Conservation (phyloP, 164 flowering plant species). For the Berberis vulgaris region DNA sequence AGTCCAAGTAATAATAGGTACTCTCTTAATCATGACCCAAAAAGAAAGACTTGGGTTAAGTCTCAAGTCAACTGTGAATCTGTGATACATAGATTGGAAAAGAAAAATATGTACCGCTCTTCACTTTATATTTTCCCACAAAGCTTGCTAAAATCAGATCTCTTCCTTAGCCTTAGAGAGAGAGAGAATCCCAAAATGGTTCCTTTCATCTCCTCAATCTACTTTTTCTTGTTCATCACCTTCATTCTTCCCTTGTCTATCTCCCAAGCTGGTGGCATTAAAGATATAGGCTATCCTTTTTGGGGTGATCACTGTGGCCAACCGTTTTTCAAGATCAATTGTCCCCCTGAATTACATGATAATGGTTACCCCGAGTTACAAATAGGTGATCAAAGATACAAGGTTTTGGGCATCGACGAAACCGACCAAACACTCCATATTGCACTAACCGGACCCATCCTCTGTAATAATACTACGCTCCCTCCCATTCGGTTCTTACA, state of each 20-base stretch:
- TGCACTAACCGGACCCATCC: neutral
- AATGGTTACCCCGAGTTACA: conserved; percentile 2
- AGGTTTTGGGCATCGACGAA: conserved; percentile 6
- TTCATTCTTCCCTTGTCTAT: neutral
- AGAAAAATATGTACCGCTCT: too few relatives aligned
- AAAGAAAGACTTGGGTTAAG: too few relatives aligned
- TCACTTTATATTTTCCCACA: too few relatives aligned
- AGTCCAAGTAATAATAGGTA: too few relatives aligned
- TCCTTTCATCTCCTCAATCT: too few relatives aligned
- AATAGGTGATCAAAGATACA: conserved; percentile 1
- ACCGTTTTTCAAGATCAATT: conserved; percentile 5
- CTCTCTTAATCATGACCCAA: too few relatives aligned
- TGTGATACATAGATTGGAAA: too few relatives aligned
- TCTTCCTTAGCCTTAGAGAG: too few relatives aligned
- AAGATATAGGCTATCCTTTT: conserved; percentile 13
- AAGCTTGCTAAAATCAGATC: too few relatives aligned
- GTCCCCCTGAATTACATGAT: neutral
- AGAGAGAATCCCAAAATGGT: too few relatives aligned
- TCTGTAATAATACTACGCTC: conserved; percentile 13
- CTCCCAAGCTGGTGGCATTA: neutral
- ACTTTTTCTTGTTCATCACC: neutral
- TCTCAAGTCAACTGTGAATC: too few relatives aligned
- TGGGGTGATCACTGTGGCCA: conserved; percentile 21
- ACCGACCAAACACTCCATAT: conserved; percentile 4
- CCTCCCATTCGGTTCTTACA: conserved; percentile 10